Evolutionary conservation across 2,329 filamentous ascomycete genomes (phyloP), one percentile per base, ranked within the genome.

Genomic region (Boeremia exigua): DNA sequence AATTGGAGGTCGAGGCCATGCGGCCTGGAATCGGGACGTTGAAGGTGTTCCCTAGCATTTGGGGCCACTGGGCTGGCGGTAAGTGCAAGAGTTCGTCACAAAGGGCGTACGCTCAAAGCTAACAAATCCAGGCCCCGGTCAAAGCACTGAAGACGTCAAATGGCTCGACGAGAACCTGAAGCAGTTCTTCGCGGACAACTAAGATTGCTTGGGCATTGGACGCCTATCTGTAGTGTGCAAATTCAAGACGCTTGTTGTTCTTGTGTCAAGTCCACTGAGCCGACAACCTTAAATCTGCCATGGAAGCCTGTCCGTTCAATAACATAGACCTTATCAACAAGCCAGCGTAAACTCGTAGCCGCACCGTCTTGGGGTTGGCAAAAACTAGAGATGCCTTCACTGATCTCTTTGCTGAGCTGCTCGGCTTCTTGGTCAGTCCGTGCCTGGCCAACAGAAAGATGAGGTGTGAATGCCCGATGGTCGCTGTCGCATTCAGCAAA

Each of bases 1-100:
- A 89, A 65, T 86, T 88, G 52, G 91, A 95, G 67, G 87, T 93
- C 23, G 71, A 71, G 43, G 83, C 81, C 56, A 88, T 88, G 86
- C 78, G 73, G 28, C 77, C 82, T 2, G 85, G 84, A 0, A 72
- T 88, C 23, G 86, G 85, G 1, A 79, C 80, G 45, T 71, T 87
- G 56, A 73, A 69, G 38, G 66, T 81, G 1, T 82, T 86, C 60
- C 84, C 83, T n/a, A 84, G 80, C 2, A 84, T 88, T 32, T 89
- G 87, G 86, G 86, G 87, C 0, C 87, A 81, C 62, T 81, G 79
- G 78, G 79, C 78, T 36, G 79, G 78, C 39, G 77, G 83, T 82
- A 69, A 77, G 80, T 77, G 15, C 14, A 15, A 25, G 14, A 27
- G 3, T 37, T 32, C 11, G 8, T 17, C 32, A 19, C 11, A 9